phyloP scores from a whole-genome alignment of 2,329 filamentous ascomycete genomes.

The Aspergillus intermedius region DNA sequence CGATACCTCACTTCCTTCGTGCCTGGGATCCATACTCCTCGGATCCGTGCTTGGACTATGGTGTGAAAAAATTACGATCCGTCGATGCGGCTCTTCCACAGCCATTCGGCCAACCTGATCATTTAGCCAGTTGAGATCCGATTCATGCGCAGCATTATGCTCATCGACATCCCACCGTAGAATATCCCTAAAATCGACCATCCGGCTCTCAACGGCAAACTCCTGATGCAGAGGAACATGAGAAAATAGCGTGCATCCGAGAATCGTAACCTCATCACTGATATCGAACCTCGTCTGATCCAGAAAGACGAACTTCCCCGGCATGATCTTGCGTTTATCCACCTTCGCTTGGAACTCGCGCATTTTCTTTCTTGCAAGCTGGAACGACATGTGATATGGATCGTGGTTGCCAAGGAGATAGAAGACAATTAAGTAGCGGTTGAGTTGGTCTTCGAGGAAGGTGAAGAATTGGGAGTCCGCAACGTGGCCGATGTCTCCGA shows the following conservation, averaged over 20 bases:
- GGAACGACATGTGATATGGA: conserved; percentile 29
- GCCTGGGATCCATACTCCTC: conserved; percentile 16
- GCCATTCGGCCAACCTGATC: conserved; percentile 15
- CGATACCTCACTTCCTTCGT: conserved; percentile 16
- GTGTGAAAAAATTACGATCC: conserved; percentile 26
- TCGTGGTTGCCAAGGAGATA: conserved; percentile 51
- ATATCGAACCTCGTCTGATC: conserved; percentile 30
- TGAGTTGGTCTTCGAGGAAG: conserved; percentile 43
- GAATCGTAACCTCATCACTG: conserved; percentile 24
- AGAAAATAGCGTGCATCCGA: conserved; percentile 47
- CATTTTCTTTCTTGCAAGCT: conserved; percentile 9
- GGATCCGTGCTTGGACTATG: conserved; percentile 17
- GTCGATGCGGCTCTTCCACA: conserved; percentile 16
- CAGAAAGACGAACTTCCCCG: conserved; percentile 30
- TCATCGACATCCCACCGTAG: conserved; percentile 17
- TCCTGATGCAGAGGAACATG: conserved; percentile 30
- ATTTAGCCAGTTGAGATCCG: conserved; percentile 27
- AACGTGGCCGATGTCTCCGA: conserved; percentile 48
- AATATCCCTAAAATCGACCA: conserved; percentile 46
- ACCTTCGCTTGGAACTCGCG: conserved; percentile 9
- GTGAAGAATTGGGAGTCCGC: conserved; percentile 26
- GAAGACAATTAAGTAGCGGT: conserved; percentile 41
- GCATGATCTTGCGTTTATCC: conserved; percentile 3
- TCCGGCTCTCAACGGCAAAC: conserved; percentile 29
- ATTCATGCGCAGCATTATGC: conserved; percentile 17